Evolutionary conservation across 2,329 filamentous ascomycete genomes (phyloP).

Genomic region (Aspergillus floridensis): DNA sequence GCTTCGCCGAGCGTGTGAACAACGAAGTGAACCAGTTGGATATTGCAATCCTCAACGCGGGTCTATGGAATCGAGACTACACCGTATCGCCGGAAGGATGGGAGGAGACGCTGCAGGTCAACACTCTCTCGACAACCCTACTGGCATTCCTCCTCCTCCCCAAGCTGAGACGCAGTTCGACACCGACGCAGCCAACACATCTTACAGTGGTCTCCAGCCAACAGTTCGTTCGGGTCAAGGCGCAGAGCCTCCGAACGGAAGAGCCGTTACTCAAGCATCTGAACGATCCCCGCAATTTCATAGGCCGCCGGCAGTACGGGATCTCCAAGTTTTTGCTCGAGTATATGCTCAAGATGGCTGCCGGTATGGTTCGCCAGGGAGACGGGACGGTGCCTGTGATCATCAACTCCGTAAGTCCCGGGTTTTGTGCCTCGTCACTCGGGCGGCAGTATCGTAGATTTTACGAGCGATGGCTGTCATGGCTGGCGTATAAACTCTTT

Average conservation of each 20-base stretch:
- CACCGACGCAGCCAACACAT: constrained; percentile 33
- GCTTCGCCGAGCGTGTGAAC: constrained; percentile 41
- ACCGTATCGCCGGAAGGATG: constrained; percentile 43
- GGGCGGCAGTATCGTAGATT: constrained; percentile 40
- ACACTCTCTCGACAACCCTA: constrained; percentile 56
- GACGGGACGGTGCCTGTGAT: constrained; percentile 41
- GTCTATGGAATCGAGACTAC: constrained; percentile 42
- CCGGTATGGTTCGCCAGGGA: constrained; percentile 27
- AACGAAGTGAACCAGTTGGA: constrained; percentile 42
- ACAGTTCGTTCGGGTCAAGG: constrained; percentile 34
- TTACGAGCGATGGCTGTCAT: constrained; percentile 34
- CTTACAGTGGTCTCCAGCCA: constrained; percentile 48
- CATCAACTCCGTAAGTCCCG: constrained; percentile 47
- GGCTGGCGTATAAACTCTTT: constrained; percentile 39
- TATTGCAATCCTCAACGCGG: constrained; percentile 47
- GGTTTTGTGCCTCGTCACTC: constrained; percentile 44
- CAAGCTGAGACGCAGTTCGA: constrained; percentile 40
- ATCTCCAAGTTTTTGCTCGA: constrained; percentile 46
- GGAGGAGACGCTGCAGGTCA: constrained; percentile 57
- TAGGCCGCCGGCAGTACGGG: constrained; percentile 37
- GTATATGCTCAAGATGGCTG: constrained; percentile 41
- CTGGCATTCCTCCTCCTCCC: constrained; percentile 54
- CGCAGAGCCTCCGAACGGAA: constrained; percentile 31
- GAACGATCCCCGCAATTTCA: constrained; percentile 31
- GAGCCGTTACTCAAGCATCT: constrained; percentile 34